Conservation (phyloP, 148 eudicot species). For the Simmondsia chinensis region DNA sequence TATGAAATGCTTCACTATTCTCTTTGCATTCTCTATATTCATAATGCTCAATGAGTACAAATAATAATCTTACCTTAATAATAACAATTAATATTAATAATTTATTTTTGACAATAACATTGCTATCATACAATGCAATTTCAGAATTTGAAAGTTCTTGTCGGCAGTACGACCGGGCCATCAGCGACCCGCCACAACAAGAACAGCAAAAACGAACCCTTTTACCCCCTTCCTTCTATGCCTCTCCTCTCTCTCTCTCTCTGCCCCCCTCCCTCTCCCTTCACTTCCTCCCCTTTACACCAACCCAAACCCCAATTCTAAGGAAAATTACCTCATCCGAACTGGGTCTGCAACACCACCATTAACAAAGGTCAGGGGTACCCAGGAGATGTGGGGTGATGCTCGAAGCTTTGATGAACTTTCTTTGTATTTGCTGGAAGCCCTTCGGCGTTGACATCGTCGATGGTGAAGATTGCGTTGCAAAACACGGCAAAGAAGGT, state of each 20-base stretch:
- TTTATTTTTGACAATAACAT: no score
- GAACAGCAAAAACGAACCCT: slow-evolving; percentile 5
- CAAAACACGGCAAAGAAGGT: slow-evolving; percentile 23
- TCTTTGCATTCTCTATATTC: no score
- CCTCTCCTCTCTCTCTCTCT: not conserved
- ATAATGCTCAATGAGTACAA: no score
- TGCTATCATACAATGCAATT: no score
- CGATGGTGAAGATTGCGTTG: slow-evolving; percentile 5
- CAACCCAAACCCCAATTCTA: not conserved
- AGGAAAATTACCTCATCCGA: no score
- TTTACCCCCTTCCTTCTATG: slow-evolving; percentile 1
- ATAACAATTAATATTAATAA: no score
- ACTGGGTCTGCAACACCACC: no score
- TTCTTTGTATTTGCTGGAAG: slow-evolving; percentile 51
- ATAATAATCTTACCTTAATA: no score
- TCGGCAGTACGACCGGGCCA: no score
- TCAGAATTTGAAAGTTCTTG: no score
- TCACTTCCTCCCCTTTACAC: not conserved
- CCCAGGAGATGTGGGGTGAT: slow-evolving; percentile 63
- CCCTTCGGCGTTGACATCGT: slow-evolving; percentile 42
- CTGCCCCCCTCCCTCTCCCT: not conserved
- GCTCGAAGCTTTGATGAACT: slow-evolving; percentile 59
- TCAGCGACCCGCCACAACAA: no score
- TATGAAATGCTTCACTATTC: no score
- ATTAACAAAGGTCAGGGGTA: slow-evolving; percentile 6